Percentiles rank a stretch among this genome's conserved stretches.
phyloP scores from a whole-genome alignment of 352 stramenopile species.

The Phytophthora constricta region DNA sequence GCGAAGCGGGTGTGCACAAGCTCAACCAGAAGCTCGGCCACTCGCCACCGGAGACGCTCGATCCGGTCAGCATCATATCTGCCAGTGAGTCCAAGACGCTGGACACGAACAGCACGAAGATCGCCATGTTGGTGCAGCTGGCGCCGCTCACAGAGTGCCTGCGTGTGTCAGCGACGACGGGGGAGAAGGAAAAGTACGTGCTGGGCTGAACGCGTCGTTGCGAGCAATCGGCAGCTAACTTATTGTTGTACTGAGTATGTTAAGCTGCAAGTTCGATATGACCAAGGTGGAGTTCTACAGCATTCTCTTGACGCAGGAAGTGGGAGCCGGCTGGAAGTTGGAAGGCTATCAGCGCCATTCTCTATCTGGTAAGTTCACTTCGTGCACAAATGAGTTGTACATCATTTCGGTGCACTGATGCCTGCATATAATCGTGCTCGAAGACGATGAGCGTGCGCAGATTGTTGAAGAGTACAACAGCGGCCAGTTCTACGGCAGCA shows the following conservation, averaged over 20 bases:
- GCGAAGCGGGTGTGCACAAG: constrained; percentile 47
- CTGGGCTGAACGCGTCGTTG: no score
- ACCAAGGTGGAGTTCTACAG: constrained; percentile 68
- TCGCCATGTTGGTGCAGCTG: constrained; percentile 65
- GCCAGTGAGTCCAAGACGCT: constrained; percentile 59
- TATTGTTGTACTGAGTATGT: background rate
- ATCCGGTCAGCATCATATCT: constrained; percentile 68
- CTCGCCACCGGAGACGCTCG: constrained; percentile 25
- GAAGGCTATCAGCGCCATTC: constrained; percentile 68
- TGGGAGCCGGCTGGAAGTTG: constrained; percentile 40
- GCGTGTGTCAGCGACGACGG: constrained; percentile 3
- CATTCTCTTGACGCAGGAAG: constrained; percentile 56
- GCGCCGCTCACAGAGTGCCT: constrained; percentile 50
- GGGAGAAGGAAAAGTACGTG: constrained; percentile 19
- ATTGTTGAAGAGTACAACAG: constrained; percentile 66
- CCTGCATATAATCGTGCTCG: background rate
- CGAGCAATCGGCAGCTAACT: no score
- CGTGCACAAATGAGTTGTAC: no score
- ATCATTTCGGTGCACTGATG: no score
- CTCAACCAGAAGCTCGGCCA: constrained; percentile 61
- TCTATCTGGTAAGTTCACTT: constrained; percentile 57
- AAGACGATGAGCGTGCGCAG: constrained; percentile 57
- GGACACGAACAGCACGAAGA: constrained; percentile 44
- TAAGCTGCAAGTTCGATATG: constrained; percentile 72
- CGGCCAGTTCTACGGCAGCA: constrained; percentile 67